Conservation (phyloP, 371 early-diverging fungal species). For the Syncephalastrum contaminatum region DNA sequence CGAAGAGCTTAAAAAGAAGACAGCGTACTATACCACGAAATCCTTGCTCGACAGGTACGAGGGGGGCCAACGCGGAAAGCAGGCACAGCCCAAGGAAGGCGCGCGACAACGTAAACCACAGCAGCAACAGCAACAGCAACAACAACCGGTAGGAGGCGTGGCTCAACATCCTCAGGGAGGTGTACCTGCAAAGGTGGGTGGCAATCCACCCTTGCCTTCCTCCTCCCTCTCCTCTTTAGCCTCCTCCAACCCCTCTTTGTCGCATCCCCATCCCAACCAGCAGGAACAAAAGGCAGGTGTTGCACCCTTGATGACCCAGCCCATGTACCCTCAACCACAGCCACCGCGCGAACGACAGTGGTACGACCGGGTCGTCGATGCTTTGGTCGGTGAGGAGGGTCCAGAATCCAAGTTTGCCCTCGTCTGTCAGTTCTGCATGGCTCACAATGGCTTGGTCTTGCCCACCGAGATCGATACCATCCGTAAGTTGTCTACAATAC, state of each 20-base stretch:
- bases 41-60: slow-evolving; percentile 76
- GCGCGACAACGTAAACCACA: background rate
- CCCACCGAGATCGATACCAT: slow-evolving; percentile 71
- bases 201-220: background rate
- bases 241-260: no score
- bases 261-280: no score
- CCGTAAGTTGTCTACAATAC: slow-evolving; percentile 42
- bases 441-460: slow-evolving; percentile 87
- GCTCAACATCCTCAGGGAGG: slow-evolving; percentile 13
- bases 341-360: slow-evolving; percentile 38
- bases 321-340: background rate
- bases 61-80: slow-evolving; percentile 1
- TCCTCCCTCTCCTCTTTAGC: background rate
- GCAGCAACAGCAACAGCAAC: slow-evolving; percentile 1
- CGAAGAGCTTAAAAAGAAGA: slow-evolving; percentile 89
- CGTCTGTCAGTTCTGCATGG: slow-evolving; percentile 84
- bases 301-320: no score
- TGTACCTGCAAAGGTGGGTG: background rate
- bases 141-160: background rate
- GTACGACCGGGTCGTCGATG: slow-evolving; percentile 85
- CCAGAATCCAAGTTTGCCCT: slow-evolving; percentile 84
- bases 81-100: slow-evolving; percentile 1
- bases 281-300: slow-evolving; percentile 3
- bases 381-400: slow-evolving; percentile 76
- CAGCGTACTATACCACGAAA: slow-evolving; percentile 86